Evolutionary conservation across 257 asterid species (phyloP).

Genomic region (Salvia rosmarinus): DNA sequence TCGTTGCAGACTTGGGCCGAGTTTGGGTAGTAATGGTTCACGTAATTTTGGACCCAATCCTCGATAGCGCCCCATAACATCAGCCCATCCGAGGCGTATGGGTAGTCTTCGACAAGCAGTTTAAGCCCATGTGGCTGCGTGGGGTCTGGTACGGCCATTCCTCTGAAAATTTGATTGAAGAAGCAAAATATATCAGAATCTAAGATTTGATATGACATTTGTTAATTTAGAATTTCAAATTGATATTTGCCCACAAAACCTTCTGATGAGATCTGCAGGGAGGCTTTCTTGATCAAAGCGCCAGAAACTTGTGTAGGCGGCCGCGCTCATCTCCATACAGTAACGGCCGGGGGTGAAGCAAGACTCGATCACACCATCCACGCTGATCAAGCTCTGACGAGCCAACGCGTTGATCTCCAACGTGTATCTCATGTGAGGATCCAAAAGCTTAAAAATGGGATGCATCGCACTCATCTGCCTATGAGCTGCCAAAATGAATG

Average conservation of each 20-base stretch:
- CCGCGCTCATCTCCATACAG: constrained; percentile 93
- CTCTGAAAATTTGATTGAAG: constrained; percentile 51
- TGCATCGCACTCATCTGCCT: constrained; percentile 97
- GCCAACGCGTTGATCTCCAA: constrained; percentile 92
- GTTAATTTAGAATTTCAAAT: background rate
- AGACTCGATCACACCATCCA: constrained; percentile 88
- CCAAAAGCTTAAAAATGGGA: constrained; percentile 88
- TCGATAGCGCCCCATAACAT: constrained; percentile 83
- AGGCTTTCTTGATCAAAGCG: constrained; percentile 90
- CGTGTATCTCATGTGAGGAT: constrained; percentile 98
- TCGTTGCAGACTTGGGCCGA: constrained; percentile 67
- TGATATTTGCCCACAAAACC: constrained; percentile 43
- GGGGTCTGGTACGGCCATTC: constrained; percentile 87
- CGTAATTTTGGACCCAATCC: constrained; percentile 65
- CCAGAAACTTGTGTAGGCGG: constrained; percentile 80
- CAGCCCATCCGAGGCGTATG: constrained; percentile 87
- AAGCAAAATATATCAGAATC: constrained; percentile 26
- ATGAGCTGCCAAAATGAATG: constrained; percentile 90
- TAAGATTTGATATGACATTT: background rate
- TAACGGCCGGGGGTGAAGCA: constrained; percentile 97
- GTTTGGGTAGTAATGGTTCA: constrained; percentile 67
- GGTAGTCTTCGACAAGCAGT: constrained; percentile 75
- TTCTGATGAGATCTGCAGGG: constrained; percentile 89
- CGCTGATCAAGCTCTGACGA: constrained; percentile 74
- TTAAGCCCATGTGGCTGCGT: constrained; percentile 76